Evolutionary conservation across 1,284 basidiomycete genomes (phyloP), one percentile per base, ranked within the genome.

Genomic region (Apiotrichum brassicae): DNA sequence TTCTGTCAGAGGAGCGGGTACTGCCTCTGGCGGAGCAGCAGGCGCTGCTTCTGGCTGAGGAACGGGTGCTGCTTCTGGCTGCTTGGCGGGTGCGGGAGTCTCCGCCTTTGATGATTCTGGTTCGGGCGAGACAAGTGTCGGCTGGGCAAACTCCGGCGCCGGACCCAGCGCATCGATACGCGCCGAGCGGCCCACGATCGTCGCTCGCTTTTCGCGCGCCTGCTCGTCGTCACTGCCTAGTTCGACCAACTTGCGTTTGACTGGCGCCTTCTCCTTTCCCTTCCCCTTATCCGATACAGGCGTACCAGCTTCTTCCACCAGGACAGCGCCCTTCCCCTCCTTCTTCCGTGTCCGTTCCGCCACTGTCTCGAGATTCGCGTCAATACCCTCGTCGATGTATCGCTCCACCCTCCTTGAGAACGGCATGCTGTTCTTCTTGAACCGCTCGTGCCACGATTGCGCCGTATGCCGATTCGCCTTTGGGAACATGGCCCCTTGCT

Each of bases 391-490:
- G 1, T 18, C 24, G 0, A 52, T 46, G 30, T 54, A 56, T 4
- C 54, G 38, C 18, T 48, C 14, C 5, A 69, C 53, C 6, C 66
- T 56, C 8, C 51, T 48, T 3, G 24, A n/a, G 18, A 67, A 62
- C 7, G 46, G 26, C 3, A 24, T 42, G 1, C 37, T 16, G 39
- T 65, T 66, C 56, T 65, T 69, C 60, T 66, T 69, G 61, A 63
- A 69, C 11, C 64, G 59, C 46, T 70, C 64, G 28, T 63, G 67
- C 70, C 70, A 72, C 36, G 65, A 67, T 54, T 70, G 67, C 0
- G 46, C 25, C n/a, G 63, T 34, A 48, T 72, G 70, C 1, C 60
- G 52, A 11, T 26, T 42, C 6, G 57, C 60, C 3, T 59, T 44
- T 4, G 63, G 61, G 30, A 59, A 71, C 23, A 28, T 1, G 20